phyloP scores from a whole-genome alignment of 169 alveolate genomes.

The Cryptosporidium viatorum region DNA sequence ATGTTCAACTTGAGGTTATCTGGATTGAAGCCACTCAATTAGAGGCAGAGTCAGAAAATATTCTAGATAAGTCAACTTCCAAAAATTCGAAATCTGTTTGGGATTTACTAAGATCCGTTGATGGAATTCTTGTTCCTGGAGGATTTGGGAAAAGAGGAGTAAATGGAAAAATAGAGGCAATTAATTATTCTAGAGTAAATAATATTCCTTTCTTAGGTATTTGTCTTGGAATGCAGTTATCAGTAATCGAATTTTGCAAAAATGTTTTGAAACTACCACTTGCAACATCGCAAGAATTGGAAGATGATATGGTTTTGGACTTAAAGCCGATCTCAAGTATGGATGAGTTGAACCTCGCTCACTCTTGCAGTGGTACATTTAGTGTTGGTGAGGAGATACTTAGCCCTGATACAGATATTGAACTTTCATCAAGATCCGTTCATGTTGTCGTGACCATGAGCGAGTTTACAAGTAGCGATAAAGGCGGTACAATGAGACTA shows the following conservation, averaged over 20 bases:
- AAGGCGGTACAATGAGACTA: slow-evolving; percentile 94
- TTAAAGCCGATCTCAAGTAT: slow-evolving; percentile 46
- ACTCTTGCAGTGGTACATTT: slow-evolving; percentile 12
- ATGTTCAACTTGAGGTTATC: slow-evolving; percentile 79
- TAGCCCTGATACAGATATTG: slow-evolving; percentile 23
- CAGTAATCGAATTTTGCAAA: slow-evolving; percentile 89
- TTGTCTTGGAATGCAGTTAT: slow-evolving; percentile 95
- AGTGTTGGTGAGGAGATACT: slow-evolving; percentile 45
- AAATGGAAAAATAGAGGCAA: slow-evolving; percentile 90
- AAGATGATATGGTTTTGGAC: slow-evolving; percentile 52
- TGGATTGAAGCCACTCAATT: slow-evolving; percentile 84
- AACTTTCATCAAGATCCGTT: slow-evolving; percentile 52
- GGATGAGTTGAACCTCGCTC: slow-evolving; percentile 50
- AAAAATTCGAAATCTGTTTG: slow-evolving; percentile 79
- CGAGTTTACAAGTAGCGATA: slow-evolving; percentile 81
- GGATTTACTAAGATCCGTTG: slow-evolving; percentile 82
- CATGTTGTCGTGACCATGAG: slow-evolving; percentile 78
- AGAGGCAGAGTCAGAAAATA: slow-evolving; percentile 75
- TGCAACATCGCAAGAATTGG: slow-evolving; percentile 86
- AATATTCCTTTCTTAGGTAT: slow-evolving; percentile 92
- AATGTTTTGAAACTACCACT: slow-evolving; percentile 75
- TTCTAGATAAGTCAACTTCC: slow-evolving; percentile 8
- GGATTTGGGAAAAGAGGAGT: slow-evolving; percentile 96
- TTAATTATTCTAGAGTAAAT: slow-evolving; percentile 88
- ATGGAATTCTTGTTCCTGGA: slow-evolving; percentile 94